Evolutionary conservation across 306 rosid species (phyloP).

Genomic region (Datisca glomerata): DNA sequence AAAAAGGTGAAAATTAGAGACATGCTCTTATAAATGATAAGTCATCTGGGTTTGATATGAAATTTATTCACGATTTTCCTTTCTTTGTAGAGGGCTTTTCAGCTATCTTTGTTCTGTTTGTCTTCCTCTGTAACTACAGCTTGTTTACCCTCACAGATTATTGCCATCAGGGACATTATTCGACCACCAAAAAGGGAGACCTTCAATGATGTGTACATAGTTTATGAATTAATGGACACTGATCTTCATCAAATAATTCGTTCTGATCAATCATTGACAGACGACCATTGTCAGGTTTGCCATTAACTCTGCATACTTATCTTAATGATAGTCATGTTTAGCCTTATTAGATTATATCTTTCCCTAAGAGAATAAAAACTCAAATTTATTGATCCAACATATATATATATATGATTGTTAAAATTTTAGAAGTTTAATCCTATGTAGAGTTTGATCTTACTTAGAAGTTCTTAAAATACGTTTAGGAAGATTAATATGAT

Average conservation of each 20-base stretch:
- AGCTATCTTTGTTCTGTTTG: constrained; percentile 8
- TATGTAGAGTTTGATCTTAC: neutral
- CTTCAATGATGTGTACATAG: constrained; percentile 88
- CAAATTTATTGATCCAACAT: too few species aligned
- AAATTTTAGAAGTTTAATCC: neutral
- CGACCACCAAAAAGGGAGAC: constrained; percentile 69
- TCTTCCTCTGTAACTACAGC: constrained; percentile 13
- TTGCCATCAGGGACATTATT: constrained; percentile 62
- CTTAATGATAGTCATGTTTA: neutral
- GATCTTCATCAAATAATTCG: constrained; percentile 90
- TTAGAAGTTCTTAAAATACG: neutral
- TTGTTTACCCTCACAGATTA: constrained; percentile 31
- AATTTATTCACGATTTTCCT: neutral
- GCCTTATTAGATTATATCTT: neutral
- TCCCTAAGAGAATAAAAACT: neutral
- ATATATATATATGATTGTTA: too few species aligned
- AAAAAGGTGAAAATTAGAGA: too few species aligned
- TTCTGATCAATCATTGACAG: constrained; percentile 59
- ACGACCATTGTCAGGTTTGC: constrained; percentile 82
- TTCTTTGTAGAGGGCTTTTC: too few species aligned
- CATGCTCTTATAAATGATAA: neutral
- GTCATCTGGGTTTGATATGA: neutral
- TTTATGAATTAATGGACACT: constrained; percentile 93
- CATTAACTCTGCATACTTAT: neutral
- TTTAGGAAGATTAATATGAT: too few species aligned